These are phyloP conservation scores for Euphrasia confusa DNA, from an alignment of 257 asterid genomes.

Conservation along the genomic window DNA sequence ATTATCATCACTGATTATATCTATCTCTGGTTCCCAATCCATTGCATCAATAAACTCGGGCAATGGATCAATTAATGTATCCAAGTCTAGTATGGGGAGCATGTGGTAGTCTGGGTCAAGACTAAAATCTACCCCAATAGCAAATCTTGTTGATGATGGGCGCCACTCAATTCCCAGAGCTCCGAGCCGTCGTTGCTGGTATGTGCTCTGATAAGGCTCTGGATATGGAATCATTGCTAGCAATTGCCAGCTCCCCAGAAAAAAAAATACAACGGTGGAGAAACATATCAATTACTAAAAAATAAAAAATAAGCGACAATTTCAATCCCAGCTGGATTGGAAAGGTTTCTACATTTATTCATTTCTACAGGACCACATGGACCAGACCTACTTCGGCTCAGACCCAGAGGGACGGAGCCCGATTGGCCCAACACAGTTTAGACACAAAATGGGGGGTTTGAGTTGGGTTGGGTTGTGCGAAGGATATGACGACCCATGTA, in stretches of 20 bases:
- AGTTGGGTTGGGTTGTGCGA: too few relatives aligned
- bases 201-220: constrained; percentile 89
- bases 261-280: constrained; percentile 11
- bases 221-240: constrained; percentile 89
- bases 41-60: constrained; percentile 86
- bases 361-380: too few relatives aligned
- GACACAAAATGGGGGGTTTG: too few relatives aligned
- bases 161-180: constrained; percentile 97
- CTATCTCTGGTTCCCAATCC: constrained; percentile 96
- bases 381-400: too few relatives aligned
- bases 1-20: constrained; percentile 77
- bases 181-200: constrained; percentile 80
- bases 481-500: neutral
- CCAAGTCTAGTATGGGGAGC: constrained; percentile 78
- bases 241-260: constrained; percentile 23
- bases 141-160: constrained; percentile 72
- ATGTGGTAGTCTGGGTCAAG: constrained; percentile 76
- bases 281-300: constrained; percentile 14
- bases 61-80: constrained; percentile 68
- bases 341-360: too few relatives aligned
- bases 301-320: neutral
- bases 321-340: too few relatives aligned
- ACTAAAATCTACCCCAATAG: constrained; percentile 78
- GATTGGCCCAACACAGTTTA: too few relatives aligned
- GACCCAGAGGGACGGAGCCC: too few relatives aligned